phyloP scores from a whole-genome alignment of 371 early-diverging fungal species.

The Apophysomyces sp. region DNA sequence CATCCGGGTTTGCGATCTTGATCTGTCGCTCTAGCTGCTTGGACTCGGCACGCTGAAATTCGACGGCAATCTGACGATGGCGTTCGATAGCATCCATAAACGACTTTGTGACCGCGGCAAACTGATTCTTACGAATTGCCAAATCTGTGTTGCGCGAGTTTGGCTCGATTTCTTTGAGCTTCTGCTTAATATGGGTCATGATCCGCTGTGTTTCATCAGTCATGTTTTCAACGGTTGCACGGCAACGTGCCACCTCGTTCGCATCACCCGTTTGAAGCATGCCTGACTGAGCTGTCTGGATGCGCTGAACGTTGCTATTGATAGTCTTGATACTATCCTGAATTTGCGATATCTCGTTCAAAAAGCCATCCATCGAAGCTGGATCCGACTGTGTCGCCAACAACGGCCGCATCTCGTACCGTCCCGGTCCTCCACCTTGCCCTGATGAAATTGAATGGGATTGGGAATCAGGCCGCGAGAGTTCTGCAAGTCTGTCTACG shows the following conservation, averaged over 20 bases:
- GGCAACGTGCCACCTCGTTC: slow-evolving; percentile 23
- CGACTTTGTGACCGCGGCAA: slow-evolving; percentile 37
- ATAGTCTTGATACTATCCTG: slow-evolving; percentile 40
- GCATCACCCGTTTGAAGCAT: slow-evolving; percentile 48
- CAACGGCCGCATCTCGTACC: slow-evolving; percentile 51
- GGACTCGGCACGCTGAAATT: slow-evolving; percentile 47
- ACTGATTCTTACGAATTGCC: slow-evolving; percentile 47
- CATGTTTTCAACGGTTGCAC: slow-evolving; percentile 23
- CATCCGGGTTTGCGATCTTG: slow-evolving; percentile 47
- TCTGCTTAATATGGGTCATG: slow-evolving; percentile 45
- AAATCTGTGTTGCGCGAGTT: slow-evolving; percentile 38
- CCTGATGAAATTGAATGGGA: slow-evolving; percentile 3
- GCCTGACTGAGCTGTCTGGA: slow-evolving; percentile 29
- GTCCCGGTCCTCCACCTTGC: slow-evolving; percentile 8
- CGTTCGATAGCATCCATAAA: slow-evolving; percentile 48
- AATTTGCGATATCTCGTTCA: slow-evolving; percentile 40
- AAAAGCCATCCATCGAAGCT: slow-evolving; percentile 28
- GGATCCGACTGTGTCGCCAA: slow-evolving; percentile 30
- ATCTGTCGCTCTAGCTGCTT: slow-evolving; percentile 47
- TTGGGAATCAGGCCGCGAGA: slow-evolving; percentile 18
- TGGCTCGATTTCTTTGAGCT: slow-evolving; percentile 47
- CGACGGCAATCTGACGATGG: slow-evolving; percentile 37
- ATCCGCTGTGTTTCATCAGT: slow-evolving; percentile 34
- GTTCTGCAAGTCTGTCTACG: slow-evolving; percentile 47
- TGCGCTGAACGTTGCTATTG: slow-evolving; percentile 35